These are phyloP conservation scores for Casuarina equisetifolia DNA, from an alignment of 306 rosid genomes.

Conservation along the genomic window DNA sequence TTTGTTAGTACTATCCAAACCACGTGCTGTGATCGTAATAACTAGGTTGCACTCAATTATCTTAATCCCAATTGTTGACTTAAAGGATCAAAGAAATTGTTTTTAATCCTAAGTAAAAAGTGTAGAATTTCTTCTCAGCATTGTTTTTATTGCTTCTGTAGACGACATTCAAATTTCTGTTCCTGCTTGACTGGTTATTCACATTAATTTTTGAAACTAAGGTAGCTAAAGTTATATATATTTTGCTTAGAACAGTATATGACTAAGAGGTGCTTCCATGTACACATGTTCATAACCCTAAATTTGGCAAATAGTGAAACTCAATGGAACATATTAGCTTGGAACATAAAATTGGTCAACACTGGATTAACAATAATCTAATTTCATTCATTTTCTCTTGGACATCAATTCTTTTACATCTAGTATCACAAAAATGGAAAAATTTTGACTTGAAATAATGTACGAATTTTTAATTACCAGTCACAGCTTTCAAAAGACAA, in stretches of 20 bases:
- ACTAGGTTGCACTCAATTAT: constrained; percentile 6
- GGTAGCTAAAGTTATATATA: neutral
- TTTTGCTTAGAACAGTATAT: neutral
- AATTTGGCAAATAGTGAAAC: neutral
- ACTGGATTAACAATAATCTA: neutral
- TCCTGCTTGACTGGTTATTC: neutral
- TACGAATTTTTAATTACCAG: neutral
- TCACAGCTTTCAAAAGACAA: neutral
- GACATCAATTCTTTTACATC: neutral
- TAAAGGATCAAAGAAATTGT: neutral
- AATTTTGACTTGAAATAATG: neutral
- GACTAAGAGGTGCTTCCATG: neutral
- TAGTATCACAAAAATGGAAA: neutral
- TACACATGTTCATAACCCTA: neutral
- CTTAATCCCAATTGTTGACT: neutral
- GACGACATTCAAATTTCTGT: neutral
- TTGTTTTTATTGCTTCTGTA: neutral
- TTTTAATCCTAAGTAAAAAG: neutral
- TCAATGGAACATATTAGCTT: neutral
- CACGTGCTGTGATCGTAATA: constrained; percentile 13
- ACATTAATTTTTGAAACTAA: neutral
- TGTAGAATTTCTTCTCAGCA: neutral
- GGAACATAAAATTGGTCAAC: neutral
- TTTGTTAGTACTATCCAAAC: constrained; percentile 26
- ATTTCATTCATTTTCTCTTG: neutral